Conservation (phyloP, 1,139 yeast genomes). For the Magnusiomyces suaveolens region DNA sequence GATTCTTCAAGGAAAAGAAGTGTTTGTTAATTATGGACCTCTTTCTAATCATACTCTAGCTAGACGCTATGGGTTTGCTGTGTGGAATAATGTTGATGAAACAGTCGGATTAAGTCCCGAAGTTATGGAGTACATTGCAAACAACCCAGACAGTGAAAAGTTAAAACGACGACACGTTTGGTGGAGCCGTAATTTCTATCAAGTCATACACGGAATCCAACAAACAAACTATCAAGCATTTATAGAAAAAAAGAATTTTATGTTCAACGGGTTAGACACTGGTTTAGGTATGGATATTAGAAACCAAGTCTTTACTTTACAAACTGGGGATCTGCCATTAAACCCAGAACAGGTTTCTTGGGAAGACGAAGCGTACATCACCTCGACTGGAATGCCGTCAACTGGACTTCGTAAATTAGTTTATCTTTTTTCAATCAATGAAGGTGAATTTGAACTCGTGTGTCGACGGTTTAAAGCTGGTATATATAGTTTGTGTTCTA, state of each 20-base stretch:
- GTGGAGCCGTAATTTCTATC: constrained; percentile 52
- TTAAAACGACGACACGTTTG: constrained; percentile 45
- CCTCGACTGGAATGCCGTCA: constrained; percentile 35
- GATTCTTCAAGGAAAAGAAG: constrained; percentile 43
- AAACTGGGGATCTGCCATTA: constrained; percentile 9
- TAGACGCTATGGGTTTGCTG: constrained; percentile 68
- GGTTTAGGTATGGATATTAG: no score
- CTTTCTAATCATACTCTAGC: constrained; percentile 57
- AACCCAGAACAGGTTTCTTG: constrained; percentile 13
- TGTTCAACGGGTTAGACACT: no score
- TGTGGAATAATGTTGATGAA: constrained; percentile 48
- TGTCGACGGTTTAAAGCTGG: constrained; percentile 17
- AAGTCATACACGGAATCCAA: constrained; percentile 28
- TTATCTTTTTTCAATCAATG: constrained; percentile 28
- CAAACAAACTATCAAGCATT: no score
- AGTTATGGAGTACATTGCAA: constrained; percentile 37
- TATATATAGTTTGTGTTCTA: no score
- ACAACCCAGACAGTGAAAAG: constrained; percentile 14
- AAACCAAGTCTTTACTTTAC: no score
- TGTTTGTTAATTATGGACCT: constrained; percentile 73
- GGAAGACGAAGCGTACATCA: constrained; percentile 20
- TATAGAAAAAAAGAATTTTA: no score
- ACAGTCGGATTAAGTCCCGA: constrained; percentile 49
- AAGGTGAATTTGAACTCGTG: constrained; percentile 18
- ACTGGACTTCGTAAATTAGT: constrained; percentile 35